Conservation (phyloP, 352 stramenopile genomes). For the Albugo laibachii region DNA sequence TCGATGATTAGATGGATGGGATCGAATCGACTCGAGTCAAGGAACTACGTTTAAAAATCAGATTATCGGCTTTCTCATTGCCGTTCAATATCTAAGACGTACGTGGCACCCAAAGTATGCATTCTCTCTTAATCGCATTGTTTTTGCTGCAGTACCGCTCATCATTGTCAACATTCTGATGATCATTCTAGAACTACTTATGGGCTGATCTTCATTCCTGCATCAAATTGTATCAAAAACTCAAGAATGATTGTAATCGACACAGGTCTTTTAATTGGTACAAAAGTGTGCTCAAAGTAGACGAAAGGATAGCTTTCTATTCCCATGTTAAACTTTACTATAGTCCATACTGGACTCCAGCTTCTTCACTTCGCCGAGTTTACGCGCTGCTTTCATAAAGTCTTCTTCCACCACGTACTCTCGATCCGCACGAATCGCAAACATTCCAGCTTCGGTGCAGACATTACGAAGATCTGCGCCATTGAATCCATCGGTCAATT, state of each 20-base stretch:
- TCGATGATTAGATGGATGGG: conserved; percentile 47
- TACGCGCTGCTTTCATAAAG: conserved; percentile 99
- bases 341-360: conserved; percentile 99
- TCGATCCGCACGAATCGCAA: conserved; percentile 96
- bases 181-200: conserved; percentile 61
- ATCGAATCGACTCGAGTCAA: conserved; percentile 58
- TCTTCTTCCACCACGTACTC: conserved; percentile 99
- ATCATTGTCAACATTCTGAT: conserved; percentile 67
- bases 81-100: conserved; percentile 73
- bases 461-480: conserved; percentile 99
- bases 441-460: conserved; percentile 91
- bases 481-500: conserved; percentile 98
- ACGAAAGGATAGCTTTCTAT: too few relatives aligned
- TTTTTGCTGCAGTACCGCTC: conserved; percentile 27
- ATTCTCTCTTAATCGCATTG: not conserved
- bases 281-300: too few relatives aligned
- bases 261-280: too few relatives aligned
- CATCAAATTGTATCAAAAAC: not conserved
- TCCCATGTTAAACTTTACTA: conserved; percentile 89
- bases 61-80: conserved; percentile 61
- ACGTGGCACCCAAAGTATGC: conserved; percentile 8
- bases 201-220: conserved; percentile 18
- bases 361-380: conserved; percentile 99
- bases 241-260: not conserved
- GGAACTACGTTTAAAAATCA: conserved; percentile 79